Evolutionary conservation across 805 yeast species (phyloP), one percentile per base, ranked within the genome.

Genomic region (Yarrowia divulgata): DNA sequence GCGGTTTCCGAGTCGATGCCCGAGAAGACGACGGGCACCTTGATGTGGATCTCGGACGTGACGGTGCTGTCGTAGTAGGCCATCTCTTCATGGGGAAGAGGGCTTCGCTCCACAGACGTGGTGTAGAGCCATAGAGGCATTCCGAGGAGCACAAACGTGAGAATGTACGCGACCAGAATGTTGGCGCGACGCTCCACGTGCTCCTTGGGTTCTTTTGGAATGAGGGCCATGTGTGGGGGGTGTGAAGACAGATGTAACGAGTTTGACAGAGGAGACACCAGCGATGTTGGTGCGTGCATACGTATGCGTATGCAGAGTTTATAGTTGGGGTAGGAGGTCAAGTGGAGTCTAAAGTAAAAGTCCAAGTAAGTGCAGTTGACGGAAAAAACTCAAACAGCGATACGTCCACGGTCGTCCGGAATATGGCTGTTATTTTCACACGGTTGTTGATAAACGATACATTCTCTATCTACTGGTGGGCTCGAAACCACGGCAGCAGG

Each of bases 41-140:
- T 66, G 14, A 77, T 69, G 14, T 49, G 57, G 18, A 77, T 62
- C 40, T 74, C 72, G 4, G 60, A 69, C 67, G 73, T 70, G 29
- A 83, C 71, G 69, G 75, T 67, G 60, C 71, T 32, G 68, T 79
- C 76, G 72, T 78, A 73, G 19, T 71, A 69, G 72, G 79, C 75
- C 58, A 88, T 81, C 52, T 79, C 79, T 0, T 77, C 78, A 13
- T 80, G 74, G 16, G 91, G 91, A 46, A 90, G 79, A 46, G 82
- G 82, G 1, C 91, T 90, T 68, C 93, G 79, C 73, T 87, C 83
- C 19, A 88, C 85, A 2, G 86, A 78, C 4, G 94, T 88, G 19
- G 94, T 88, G 34, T 73, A 70, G 43, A 79, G 73, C 87, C 90
- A 89, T 68, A 87, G 75, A 6, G 93, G 93, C 7, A 83, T 73